Conservation (phyloP, 2,329 filamentous ascomycete species). For the Stagonosporopsis rhizophila region DNA sequence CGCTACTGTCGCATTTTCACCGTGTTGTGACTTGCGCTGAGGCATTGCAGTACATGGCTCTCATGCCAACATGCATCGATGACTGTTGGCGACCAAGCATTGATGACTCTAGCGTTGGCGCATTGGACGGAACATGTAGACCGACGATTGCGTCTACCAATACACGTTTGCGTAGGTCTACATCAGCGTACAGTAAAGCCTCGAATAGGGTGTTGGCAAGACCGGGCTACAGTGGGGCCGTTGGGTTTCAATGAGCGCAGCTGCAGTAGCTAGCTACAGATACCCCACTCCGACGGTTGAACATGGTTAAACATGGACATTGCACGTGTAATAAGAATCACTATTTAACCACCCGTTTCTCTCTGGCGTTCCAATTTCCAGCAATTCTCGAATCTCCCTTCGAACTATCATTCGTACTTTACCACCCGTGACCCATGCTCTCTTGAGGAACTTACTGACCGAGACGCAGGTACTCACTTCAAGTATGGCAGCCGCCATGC, state of each 20-base stretch:
- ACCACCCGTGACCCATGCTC: conserved; percentile 2
- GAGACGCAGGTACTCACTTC: conserved; percentile 24
- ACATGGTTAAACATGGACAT: conserved; percentile 24
- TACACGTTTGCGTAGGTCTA: not conserved
- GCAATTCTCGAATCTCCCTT: not conserved
- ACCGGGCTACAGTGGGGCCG: conserved; percentile 5
- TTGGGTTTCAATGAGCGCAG: conserved; percentile 1
- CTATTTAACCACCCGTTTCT: conserved; percentile 30
- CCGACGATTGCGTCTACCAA: not conserved
- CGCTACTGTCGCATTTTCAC: too few relatives aligned
- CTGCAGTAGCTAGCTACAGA: conserved; percentile 21
- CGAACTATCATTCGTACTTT: conserved; percentile 29
- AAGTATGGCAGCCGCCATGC: conserved; percentile 44
- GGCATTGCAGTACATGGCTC: too few relatives aligned
- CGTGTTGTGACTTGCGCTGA: too few relatives aligned
- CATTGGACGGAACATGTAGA: conserved; percentile 1
- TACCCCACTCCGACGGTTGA: conserved; percentile 42
- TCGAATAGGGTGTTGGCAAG: conserved; percentile 10
- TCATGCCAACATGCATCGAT: not conserved
- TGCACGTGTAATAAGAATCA: conserved; percentile 8
- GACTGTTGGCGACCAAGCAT: not conserved
- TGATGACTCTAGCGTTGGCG: not conserved
- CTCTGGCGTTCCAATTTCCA: conserved; percentile 1
- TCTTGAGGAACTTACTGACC: conserved; percentile 28
- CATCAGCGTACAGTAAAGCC: conserved; percentile 4